Evolutionary conservation across 2,329 filamentous ascomycete genomes (phyloP), one percentile per base, ranked within the genome.

Genomic region (Mollisiaceae sp.): DNA sequence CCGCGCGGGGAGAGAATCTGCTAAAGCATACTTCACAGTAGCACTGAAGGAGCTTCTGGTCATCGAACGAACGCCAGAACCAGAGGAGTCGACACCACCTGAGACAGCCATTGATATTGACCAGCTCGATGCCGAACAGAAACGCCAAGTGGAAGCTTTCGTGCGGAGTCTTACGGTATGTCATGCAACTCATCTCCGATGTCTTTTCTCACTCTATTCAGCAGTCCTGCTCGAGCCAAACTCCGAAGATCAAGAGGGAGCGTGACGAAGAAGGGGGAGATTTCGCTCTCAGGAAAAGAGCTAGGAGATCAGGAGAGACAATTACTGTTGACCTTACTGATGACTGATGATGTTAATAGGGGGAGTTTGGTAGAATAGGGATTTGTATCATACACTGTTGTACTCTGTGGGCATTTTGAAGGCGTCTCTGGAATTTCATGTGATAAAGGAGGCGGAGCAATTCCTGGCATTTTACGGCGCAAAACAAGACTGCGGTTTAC

Each of bases 11-110:
- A 18, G n/a, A 45, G 38, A 12, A 12, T 45, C 8, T 45, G 9
- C 43, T n/a, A 45, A 45, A n/a, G 14, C n/a, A 20, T 45, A 8
- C 9, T 20, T 12, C 8, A n/a, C 35, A 72, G 70, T 69, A 27
- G 70, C 64, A 6, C 47, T 65, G n/a, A 55, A 63, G 22, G 45
- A 67, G 27, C 64, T 70, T 22, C 61, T 71, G n/a, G 47, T 74
- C 38, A 70, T 74, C n/a, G 64, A 64, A 11, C 67, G 70, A 3
- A 66, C 70, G 1, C 70, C 69, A 18, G 45, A 50, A 24, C 45
- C 45, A 14, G 45, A 50, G 12, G 27, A 32, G 27, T 32, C 27
- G 27, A 3, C 41, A 2, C 5, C 41, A 43, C 11, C 15, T 6
- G 12, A 15, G 6, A 18, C 6, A 2, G 41, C 15, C 20, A n/a